Base-by-base conservation (phyloP, 2,329 filamentous ascomycete genomes). In the Claviceps maximensis region DNA sequence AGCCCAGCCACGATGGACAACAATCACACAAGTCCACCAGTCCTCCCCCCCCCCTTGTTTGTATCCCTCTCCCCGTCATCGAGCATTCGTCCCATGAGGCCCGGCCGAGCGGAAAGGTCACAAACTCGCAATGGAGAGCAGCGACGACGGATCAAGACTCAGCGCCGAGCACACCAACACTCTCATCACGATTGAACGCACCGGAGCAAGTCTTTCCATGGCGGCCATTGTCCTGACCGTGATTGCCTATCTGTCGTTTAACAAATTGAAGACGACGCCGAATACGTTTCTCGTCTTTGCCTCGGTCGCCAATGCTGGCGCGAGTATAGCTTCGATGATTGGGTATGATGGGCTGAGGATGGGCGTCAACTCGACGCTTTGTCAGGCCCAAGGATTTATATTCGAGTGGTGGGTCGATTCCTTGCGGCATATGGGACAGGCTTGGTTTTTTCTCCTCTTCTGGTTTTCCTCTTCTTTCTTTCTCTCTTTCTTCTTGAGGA, bases 301-400 rank as follows among this genome's bases (percentile, higher is more conserved):
- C 1, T 67, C 65, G 17, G 56, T 68, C n/a, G 67, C 67, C 47
- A 69, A 70, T 55, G 68, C 79, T 2, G 77, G 76, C 4, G 78
- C 78, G 21, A 78, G 77, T 55, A 68, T 75, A 33, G 86, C 84
- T 8, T 87, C 85, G 25, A 71, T 89, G 50, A 86, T 90, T 52
- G 84, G 84, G 0, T 80, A 81, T 47, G 77, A 80, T 25, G 84
- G 83, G 2, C 74, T 89, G 31, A 62, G 69, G 5, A 69, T 69
- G 47, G 80, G 80, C 0, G 66, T 73, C 10, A 65, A 71, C 0
- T 82, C 77, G 19, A 60, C 74, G 6, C 67, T 90, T 15, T 91
- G 80, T 60, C 78, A 80, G 60, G 70, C 73, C 0, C 78, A 82
- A 60, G 76, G 76, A 0, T 81, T 82, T 59, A 67, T 81, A 54